These are phyloP conservation scores for Neofusicoccum sp. DNA, from an alignment of 2,329 filamentous ascomycete species.

Conservation along the genomic window DNA sequence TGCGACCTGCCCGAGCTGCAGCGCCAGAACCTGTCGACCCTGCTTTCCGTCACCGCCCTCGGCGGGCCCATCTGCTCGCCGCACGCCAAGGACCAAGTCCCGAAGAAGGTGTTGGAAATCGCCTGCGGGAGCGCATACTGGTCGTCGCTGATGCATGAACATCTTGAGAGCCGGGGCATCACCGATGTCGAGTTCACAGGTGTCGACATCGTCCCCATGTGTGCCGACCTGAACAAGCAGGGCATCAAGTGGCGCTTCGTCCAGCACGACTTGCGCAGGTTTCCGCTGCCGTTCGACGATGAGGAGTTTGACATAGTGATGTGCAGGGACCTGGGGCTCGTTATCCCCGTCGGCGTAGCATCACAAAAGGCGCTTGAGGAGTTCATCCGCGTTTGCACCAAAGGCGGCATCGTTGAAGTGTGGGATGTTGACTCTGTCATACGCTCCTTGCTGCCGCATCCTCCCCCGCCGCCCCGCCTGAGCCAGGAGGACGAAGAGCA, in stretches of 20 bases:
- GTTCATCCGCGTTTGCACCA: conserved; percentile 72
- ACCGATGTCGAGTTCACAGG: conserved; percentile 76
- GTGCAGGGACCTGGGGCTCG: conserved; percentile 78
- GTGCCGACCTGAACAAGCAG: conserved; percentile 65
- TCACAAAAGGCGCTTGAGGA: conserved; percentile 68
- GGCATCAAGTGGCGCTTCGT: conserved; percentile 89
- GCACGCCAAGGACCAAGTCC: conserved; percentile 65
- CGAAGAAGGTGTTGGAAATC: conserved; percentile 78
- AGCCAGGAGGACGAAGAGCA: conserved; percentile 65
- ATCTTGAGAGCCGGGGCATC: conserved; percentile 70
- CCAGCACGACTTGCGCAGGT: conserved; percentile 78
- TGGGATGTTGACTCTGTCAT: conserved; percentile 89
- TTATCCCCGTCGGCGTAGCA: conserved; percentile 59
- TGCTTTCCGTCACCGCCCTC: conserved; percentile 79
- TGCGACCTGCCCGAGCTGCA: conserved; percentile 86
- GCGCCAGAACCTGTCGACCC: conserved; percentile 80
- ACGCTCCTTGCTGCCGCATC: conserved; percentile 79
- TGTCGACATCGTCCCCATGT: conserved; percentile 76
- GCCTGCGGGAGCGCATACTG: conserved; percentile 88
- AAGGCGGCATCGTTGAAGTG: conserved; percentile 79
- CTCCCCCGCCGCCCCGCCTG: conserved; percentile 60
- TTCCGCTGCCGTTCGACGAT: conserved; percentile 76
- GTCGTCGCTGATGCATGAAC: conserved; percentile 84
- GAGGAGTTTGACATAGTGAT: conserved; percentile 87
- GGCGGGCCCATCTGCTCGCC: conserved; percentile 78